Conservation (phyloP, 1,284 basidiomycete genomes). For the Apiotrichum montevideense region DNA sequence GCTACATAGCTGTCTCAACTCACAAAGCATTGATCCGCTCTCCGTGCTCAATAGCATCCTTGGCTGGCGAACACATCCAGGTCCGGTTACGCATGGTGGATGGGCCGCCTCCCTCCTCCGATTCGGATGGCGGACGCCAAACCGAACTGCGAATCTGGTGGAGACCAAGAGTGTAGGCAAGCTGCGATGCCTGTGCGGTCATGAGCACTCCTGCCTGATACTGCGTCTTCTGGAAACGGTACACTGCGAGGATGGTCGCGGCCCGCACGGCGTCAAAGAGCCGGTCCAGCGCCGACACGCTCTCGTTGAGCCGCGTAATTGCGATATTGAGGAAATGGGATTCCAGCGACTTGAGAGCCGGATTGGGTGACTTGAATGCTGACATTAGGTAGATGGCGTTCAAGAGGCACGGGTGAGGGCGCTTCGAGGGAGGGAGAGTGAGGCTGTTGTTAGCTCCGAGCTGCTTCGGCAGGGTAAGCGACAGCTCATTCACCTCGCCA, state of each 20-base stretch:
- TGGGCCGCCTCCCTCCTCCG: conserved; percentile 7
- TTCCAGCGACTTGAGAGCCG: conserved; percentile 29
- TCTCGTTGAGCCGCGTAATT: conserved; percentile 24
- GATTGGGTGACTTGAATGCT: conserved; percentile 26
- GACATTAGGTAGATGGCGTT: conserved; percentile 41
- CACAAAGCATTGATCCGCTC: conserved; percentile 42
- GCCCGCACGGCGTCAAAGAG: conserved; percentile 36
- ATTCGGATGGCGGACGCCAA: conserved; percentile 19
- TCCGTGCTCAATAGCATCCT: conserved; percentile 34
- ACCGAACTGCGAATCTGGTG: conserved; percentile 34
- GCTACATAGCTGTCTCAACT: conserved; percentile 19
- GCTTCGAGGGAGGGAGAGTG: conserved; percentile 25
- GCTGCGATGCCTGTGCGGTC: conserved; percentile 39
- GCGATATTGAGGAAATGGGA: conserved; percentile 33
- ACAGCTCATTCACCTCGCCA: conserved; percentile 23
- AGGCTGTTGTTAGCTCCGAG: conserved; percentile 13
- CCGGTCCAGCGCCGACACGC: conserved; percentile 25
- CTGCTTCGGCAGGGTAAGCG: neutral
- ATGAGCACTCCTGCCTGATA: conserved; percentile 39
- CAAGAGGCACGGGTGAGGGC: conserved; percentile 38
- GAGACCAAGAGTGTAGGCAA: conserved; percentile 42
- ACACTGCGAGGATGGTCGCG: conserved; percentile 31
- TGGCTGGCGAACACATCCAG: conserved; percentile 27
- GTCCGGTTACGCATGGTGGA: conserved; percentile 27
- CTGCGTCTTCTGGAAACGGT: conserved; percentile 30